Evolutionary conservation across 306 rosid species (phyloP), one percentile per base, ranked within the genome.

Genomic region (Albizia julibrissin): DNA sequence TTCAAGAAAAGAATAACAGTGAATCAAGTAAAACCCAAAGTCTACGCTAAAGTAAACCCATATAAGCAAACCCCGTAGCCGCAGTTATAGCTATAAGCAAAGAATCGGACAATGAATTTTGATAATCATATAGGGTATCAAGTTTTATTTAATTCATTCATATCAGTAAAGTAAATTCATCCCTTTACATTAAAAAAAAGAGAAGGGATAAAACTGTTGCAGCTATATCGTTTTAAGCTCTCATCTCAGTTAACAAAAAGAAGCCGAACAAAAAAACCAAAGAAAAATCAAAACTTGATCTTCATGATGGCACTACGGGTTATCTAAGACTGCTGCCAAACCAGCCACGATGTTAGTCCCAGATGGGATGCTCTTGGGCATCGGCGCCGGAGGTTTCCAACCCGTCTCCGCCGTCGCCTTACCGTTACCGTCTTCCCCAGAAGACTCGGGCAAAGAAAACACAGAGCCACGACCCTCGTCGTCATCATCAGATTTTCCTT

Each of bases 261-360:
- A 75, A 54, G 43, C 50, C 56, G 56, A 13, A 80, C 3, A 33
- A 12, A 80, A 3, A 7, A 59, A 8, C 21, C 18, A 43, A 3
- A 24, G 46, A 33, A 74, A 70, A 24, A 75, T 44, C 90, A 88
- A 91, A 88, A 91, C 76, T 82, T 78, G 64, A 88, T 56, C 29
- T n/a, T 56, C 64, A n/a, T n/a, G 89, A 15, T 24, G 40, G 40
- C 40, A 24, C 67, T 61, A 61, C 2, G 19, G 87, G 69, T 80
- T 85, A 82, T 88, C 87, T 22, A 91, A 82, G 2, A 89, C 96
- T 49, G 93, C 90, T 52, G 97, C 94, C 79, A 93, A 83, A 49
- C 92, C 98, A 74, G 97, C 86, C 31, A 87, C 87, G 29, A 83
- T 56, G 78, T 81, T 86, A 68, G 73, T 86, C 44, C 87, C 91